phyloP scores from a whole-genome alignment of 2,329 filamentous ascomycete genomes.

The Metarhizium robertsii region DNA sequence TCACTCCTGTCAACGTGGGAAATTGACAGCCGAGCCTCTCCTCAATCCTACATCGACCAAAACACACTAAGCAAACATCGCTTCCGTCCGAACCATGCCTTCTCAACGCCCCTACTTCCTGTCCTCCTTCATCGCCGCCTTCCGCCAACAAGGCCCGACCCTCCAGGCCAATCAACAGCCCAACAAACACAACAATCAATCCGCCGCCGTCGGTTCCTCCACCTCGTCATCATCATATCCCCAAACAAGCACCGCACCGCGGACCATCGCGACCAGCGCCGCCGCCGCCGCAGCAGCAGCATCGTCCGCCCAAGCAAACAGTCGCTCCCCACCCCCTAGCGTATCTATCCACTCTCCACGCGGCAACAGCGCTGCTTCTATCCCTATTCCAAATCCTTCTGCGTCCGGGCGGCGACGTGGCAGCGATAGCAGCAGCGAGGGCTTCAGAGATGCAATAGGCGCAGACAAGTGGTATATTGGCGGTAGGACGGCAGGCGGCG shows the following conservation, averaged over 20 bases:
- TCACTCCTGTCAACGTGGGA: not conserved
- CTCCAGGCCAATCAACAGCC: conserved; percentile 25
- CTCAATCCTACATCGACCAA: not conserved
- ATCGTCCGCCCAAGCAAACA: conserved; percentile 13
- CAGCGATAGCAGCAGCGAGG: conserved; percentile 67
- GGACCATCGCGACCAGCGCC: conserved; percentile 14
- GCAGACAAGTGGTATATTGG: conserved; percentile 78
- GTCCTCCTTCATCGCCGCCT: conserved; percentile 46
- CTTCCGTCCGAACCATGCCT: conserved; percentile 27
- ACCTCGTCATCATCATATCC: conserved; percentile 15
- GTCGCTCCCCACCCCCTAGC: conserved; percentile 16
- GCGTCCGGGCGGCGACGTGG: conserved; percentile 44
- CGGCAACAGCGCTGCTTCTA: conserved; percentile 11
- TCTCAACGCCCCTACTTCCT: conserved; percentile 48
- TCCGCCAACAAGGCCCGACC: conserved; percentile 36
- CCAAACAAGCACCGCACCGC: conserved; percentile 12
- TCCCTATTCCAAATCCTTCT: conserved; percentile 31
- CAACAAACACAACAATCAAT: conserved; percentile 23
- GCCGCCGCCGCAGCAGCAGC: conserved; percentile 9
- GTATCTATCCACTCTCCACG: conserved; percentile 21
- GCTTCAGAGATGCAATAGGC: conserved; percentile 62
- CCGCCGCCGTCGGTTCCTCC: conserved; percentile 18
- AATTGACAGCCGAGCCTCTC: not conserved
- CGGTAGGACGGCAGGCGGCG: conserved; percentile 64
- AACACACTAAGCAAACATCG: no score